phyloP scores from a whole-genome alignment of 495 filamentous ascomycete genomes.

The Collariella sp. region DNA sequence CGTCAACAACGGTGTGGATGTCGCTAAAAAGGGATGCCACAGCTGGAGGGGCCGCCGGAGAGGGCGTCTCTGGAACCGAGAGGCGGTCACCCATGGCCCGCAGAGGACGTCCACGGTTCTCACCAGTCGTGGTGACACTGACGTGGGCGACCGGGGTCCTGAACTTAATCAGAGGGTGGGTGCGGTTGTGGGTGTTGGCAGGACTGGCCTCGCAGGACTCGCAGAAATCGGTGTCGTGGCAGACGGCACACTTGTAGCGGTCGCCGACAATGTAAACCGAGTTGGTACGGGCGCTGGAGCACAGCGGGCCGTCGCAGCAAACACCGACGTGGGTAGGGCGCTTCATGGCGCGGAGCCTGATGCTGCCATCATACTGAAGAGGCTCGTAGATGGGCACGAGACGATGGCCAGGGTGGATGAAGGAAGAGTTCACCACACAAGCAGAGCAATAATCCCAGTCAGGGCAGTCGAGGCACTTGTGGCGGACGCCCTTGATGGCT shows the following conservation, averaged over 20 bases:
- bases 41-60: slow-evolving; percentile 42
- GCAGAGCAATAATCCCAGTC: slow-evolving; percentile 94
- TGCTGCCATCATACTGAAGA: slow-evolving; percentile 43
- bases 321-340: slow-evolving; percentile 67
- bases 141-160: slow-evolving; percentile 89
- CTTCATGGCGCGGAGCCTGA: slow-evolving; percentile 27
- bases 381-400: slow-evolving; percentile 84
- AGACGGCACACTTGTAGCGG: slow-evolving; percentile 96
- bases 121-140: slow-evolving; percentile 73
- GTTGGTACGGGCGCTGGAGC: slow-evolving; percentile 46
- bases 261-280: slow-evolving; percentile 70
- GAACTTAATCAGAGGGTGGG: slow-evolving; percentile 94
- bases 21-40: too few species aligned
- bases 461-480: slow-evolving; percentile 96
- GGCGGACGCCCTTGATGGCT: slow-evolving; percentile 78
- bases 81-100: slow-evolving; percentile 59
- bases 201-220: slow-evolving; percentile 87
- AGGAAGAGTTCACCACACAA: slow-evolving; percentile 56
- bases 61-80: slow-evolving; percentile 37
- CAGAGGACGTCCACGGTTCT: slow-evolving; percentile 55
- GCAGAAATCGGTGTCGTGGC: slow-evolving; percentile 94
- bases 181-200: slow-evolving; percentile 76
- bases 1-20: slow-evolving; percentile 64
- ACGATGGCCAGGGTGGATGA: slow-evolving; percentile 74
- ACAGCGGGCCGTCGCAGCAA: slow-evolving; percentile 93